These are phyloP conservation scores for Camellia sinensis DNA, from an alignment of 148 eudicot genomes.

Conservation along the genomic window DNA sequence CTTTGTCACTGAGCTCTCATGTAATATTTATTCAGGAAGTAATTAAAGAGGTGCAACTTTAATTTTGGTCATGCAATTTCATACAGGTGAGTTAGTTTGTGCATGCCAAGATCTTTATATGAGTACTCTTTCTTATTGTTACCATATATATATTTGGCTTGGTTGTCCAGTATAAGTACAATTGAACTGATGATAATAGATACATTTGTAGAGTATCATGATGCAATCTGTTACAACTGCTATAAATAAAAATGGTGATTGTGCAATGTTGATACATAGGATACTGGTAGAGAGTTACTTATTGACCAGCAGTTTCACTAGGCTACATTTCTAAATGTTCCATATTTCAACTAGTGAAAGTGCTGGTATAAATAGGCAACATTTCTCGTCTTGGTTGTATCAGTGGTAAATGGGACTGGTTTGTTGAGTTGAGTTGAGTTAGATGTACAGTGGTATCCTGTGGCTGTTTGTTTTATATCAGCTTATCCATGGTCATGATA, in stretches of 20 bases:
- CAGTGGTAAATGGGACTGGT: neutral
- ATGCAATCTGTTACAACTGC: neutral
- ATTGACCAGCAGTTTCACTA: neutral
- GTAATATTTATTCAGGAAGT: neutral
- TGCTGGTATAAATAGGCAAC: neutral
- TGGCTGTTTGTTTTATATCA: neutral
- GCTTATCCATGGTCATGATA: neutral
- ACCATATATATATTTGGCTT: neutral
- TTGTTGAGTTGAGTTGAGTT: no score
- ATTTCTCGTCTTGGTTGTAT: conserved; percentile 4
- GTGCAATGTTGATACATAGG: neutral
- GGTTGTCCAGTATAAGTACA: neutral
- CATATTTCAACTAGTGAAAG: neutral
- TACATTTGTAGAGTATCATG: neutral
- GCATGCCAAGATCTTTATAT: conserved; percentile 1
- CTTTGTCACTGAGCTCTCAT: neutral
- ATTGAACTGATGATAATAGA: conserved; percentile 10
- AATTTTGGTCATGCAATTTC: conserved; percentile 11
- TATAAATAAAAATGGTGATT: neutral
- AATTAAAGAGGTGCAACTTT: neutral
- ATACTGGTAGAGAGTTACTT: neutral
- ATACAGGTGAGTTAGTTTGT: neutral
- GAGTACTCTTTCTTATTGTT: neutral
- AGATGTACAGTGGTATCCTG: neutral
- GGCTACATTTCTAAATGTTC: neutral